A percentile compares a stretch with the other conserved stretches of the same genome.
Conservation (phyloP, 2,329 filamentous ascomycete genomes). For the Ceratocystis harringtonii region DNA sequence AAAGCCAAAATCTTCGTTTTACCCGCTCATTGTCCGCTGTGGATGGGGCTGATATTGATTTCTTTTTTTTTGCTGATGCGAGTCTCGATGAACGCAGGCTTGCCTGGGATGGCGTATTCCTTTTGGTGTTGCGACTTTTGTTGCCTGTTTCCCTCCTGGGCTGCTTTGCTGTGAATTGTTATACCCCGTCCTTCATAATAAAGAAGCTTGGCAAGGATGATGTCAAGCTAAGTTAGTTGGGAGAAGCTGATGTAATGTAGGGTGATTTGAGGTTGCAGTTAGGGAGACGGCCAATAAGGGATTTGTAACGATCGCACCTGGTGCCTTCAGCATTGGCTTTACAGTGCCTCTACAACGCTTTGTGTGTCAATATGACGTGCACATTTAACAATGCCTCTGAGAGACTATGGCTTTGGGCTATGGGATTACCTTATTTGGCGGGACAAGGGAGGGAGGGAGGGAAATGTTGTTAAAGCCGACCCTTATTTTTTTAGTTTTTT, state of each 20-base stretch:
- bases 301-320: too few relatives aligned
- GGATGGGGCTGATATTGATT: not conserved
- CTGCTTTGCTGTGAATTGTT: slow-evolving; percentile 10
- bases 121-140: not conserved
- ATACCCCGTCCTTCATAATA: not conserved
- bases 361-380: too few relatives aligned
- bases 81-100: not conserved
- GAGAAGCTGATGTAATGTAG: not conserved
- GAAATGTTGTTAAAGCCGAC: not conserved
- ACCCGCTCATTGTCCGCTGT: too few relatives aligned
- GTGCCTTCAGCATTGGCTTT: too few relatives aligned
- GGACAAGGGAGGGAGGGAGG: too few relatives aligned
- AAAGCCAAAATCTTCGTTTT: slow-evolving; percentile 8
- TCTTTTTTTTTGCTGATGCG: not conserved
- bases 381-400: too few relatives aligned
- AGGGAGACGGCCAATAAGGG: not conserved
- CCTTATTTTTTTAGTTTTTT: not conserved
- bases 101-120: not conserved
- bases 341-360: too few relatives aligned
- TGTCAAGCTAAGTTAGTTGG: not conserved
- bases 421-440: not conserved
- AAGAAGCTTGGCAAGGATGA: not conserved
- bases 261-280: not conserved
- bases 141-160: not conserved
- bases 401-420: not conserved